A percentile compares a stretch with the other conserved stretches of the same genome.
These are phyloP conservation scores for Tagetes patula DNA, from an alignment of 129 eudicot species.

Conservation along the genomic window DNA sequence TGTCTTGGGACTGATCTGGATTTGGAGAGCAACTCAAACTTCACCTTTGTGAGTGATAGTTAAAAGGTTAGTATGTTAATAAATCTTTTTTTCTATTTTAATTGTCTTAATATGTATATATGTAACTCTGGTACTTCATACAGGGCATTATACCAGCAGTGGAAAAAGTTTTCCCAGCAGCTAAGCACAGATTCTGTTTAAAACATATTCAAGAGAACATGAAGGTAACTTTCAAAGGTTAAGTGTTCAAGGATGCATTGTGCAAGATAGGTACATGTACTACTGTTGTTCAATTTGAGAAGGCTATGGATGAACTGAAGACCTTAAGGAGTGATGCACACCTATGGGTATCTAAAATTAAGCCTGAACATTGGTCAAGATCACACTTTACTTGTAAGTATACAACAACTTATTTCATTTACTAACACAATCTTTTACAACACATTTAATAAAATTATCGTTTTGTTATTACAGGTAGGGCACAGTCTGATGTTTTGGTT, in stretches of 20 bases:
- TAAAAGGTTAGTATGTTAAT: too few species aligned
- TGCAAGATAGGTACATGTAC: not conserved
- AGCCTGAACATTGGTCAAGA: not conserved
- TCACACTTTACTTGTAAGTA: not conserved
- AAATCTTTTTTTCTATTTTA: not conserved
- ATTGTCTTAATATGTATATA: too few species aligned
- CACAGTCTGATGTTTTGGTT: not conserved
- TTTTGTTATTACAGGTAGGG: too few species aligned
- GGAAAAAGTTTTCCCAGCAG: not conserved
- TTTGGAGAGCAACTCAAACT: not conserved
- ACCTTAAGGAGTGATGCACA: not conserved
- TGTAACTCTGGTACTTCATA: not conserved
- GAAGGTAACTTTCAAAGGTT: not conserved
- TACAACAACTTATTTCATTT: too few species aligned
- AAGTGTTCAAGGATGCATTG: not conserved
- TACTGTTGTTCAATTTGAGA: not conserved
- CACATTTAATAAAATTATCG: too few species aligned
- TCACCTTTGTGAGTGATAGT: not conserved
- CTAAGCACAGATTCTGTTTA: not conserved
- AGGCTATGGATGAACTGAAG: not conserved
- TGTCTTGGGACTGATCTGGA: not conserved
- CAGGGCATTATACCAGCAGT: not conserved
- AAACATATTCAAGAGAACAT: not conserved
- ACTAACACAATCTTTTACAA: too few species aligned
- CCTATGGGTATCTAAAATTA: not conserved